Conservation (phyloP, 441 rosid genomes). For the Theobroma grandiflorum region DNA sequence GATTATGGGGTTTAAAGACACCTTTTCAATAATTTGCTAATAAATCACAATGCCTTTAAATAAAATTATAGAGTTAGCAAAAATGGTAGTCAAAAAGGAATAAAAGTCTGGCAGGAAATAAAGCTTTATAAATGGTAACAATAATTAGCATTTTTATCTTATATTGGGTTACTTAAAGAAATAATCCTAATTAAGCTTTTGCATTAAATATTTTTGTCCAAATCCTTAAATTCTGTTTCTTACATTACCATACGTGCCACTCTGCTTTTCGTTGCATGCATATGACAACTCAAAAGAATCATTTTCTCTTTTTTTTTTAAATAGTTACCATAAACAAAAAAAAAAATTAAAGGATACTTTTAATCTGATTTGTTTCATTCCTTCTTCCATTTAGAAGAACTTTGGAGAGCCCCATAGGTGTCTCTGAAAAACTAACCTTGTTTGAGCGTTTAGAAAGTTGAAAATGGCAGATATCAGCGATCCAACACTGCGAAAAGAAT, state of each 20-base stretch:
- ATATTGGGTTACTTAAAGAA: neutral
- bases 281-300: neutral
- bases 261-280: neutral
- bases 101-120: neutral
- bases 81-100: too few relatives aligned
- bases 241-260: conserved; percentile 7
- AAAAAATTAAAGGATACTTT: neutral
- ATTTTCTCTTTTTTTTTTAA: neutral
- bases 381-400: neutral
- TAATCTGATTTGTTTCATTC: neutral
- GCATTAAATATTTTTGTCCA: neutral
- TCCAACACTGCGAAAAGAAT: neutral
- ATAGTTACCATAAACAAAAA: neutral
- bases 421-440: neutral
- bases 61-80: too few relatives aligned
- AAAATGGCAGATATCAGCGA: neutral
- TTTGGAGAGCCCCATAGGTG: neutral
- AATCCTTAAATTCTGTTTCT: neutral
- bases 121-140: neutral
- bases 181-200: neutral
- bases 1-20: too few relatives aligned
- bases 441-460: neutral
- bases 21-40: too few relatives aligned
- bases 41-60: too few relatives aligned
- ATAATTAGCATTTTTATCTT: neutral